These are phyloP conservation scores for Ceratocystis smalleyi DNA, from an alignment of 2,329 filamentous ascomycete species.

Conservation along the genomic window DNA sequence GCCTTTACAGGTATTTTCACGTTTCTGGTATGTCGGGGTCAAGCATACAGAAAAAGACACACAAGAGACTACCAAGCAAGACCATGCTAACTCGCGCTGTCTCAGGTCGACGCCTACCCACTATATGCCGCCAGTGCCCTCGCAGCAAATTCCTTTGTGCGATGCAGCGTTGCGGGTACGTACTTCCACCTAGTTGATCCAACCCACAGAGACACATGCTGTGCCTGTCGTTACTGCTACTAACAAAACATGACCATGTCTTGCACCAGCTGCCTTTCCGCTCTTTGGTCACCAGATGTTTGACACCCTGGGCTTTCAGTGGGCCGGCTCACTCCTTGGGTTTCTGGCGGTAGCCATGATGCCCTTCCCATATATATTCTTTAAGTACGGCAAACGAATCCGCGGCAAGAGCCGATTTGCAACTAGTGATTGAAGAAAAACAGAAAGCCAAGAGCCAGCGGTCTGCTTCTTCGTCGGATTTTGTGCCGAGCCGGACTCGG, in stretches of 20 bases:
- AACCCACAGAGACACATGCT: conserved; percentile 2
- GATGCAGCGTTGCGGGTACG: conserved; percentile 58
- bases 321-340: conserved; percentile 47
- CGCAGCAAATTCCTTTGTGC: conserved; percentile 67
- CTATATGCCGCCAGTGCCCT: conserved; percentile 61
- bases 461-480: not conserved
- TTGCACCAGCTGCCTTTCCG: conserved; percentile 49
- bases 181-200: conserved; percentile 14
- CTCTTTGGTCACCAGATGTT: conserved; percentile 65
- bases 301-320: conserved; percentile 49
- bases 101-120: conserved; percentile 57
- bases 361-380: conserved; percentile 50
- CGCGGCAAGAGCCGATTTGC: conserved; percentile 41
- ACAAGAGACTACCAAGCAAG: not conserved
- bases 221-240: conserved; percentile 6
- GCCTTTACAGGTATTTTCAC: conserved; percentile 77
- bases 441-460: not conserved
- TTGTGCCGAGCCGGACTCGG: not conserved
- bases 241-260: conserved; percentile 4
- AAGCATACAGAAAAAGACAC: not conserved
- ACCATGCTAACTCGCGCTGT: conserved; percentile 12
- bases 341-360: conserved; percentile 47
- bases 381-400: conserved; percentile 43
- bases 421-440: conserved; percentile 14
- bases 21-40: conserved; percentile 47